phyloP scores from a whole-genome alignment of 345 rosid genomes.

The Eutrema japonicum region DNA sequence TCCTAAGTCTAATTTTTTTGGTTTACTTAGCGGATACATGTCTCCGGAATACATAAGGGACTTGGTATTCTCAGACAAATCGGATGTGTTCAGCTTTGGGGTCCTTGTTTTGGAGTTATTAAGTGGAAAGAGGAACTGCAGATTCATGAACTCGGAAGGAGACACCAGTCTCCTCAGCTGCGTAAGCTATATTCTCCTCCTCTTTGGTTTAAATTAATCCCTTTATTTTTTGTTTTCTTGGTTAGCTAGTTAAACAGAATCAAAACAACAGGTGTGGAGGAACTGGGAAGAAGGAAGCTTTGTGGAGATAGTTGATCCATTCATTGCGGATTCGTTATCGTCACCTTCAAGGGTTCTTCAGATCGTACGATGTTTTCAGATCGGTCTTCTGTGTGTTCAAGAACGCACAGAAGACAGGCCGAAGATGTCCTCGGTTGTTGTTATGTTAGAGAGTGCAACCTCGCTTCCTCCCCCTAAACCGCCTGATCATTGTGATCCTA shows the following conservation, averaged over 20 bases:
- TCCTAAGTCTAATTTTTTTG: no score
- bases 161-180: not conserved
- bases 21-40: no score
- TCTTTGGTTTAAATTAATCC: not conserved
- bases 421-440: not conserved
- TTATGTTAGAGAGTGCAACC: not conserved
- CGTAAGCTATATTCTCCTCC: not conserved
- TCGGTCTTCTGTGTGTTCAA: slow-evolving; percentile 5
- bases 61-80: not conserved
- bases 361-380: not conserved
- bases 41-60: no score
- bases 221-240: no score
- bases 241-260: not conserved
- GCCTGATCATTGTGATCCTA: not conserved
- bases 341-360: not conserved
- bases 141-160: not conserved
- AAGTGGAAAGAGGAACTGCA: not conserved
- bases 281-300: not conserved
- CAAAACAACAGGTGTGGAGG: not conserved
- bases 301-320: not conserved
- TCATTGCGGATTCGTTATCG: not conserved
- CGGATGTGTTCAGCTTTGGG: not conserved
- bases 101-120: not conserved
- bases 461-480: slow-evolving; percentile 4
- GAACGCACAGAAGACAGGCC: not conserved